These are phyloP conservation scores for Cordia subcordata DNA, from an alignment of 257 asterid genomes.

Conservation along the genomic window DNA sequence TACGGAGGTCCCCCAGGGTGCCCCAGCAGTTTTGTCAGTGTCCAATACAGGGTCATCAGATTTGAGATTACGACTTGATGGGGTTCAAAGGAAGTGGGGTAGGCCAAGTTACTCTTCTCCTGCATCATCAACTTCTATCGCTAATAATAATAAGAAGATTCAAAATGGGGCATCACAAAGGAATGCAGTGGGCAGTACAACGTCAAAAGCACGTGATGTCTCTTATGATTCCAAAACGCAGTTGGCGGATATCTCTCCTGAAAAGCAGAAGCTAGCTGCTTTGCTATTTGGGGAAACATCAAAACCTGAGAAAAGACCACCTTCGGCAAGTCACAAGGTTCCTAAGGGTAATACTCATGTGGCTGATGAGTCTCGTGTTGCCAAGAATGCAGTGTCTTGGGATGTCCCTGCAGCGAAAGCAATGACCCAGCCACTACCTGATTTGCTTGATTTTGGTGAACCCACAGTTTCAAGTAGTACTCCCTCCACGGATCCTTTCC, in stretches of 20 bases:
- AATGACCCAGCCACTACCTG: constrained; percentile 67
- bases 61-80: constrained; percentile 80
- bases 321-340: constrained; percentile 44
- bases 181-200: constrained; percentile 36
- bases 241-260: constrained; percentile 59
- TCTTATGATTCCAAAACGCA: constrained; percentile 59
- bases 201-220: constrained; percentile 30
- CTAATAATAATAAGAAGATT: constrained; percentile 32
- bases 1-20: constrained; percentile 39
- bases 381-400: constrained; percentile 33
- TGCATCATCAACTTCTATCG: constrained; percentile 47
- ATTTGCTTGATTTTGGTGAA: constrained; percentile 86
- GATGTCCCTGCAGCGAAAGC: constrained; percentile 35
- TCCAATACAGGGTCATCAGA: constrained; percentile 52
- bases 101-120: constrained; percentile 60
- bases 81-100: constrained; percentile 98
- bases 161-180: constrained; percentile 51
- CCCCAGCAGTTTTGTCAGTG: constrained; percentile 35
- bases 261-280: constrained; percentile 90
- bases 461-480: constrained; percentile 35
- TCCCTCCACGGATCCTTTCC: constrained; percentile 69
- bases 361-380: constrained; percentile 41
- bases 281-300: constrained; percentile 76
- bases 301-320: constrained; percentile 52
- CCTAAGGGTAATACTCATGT: constrained; percentile 36